Percentiles rank a stretch among this genome's conserved stretches.
Conservation (phyloP, 2,329 filamentous ascomycete genomes). For the Sclerotinia glacialis region DNA sequence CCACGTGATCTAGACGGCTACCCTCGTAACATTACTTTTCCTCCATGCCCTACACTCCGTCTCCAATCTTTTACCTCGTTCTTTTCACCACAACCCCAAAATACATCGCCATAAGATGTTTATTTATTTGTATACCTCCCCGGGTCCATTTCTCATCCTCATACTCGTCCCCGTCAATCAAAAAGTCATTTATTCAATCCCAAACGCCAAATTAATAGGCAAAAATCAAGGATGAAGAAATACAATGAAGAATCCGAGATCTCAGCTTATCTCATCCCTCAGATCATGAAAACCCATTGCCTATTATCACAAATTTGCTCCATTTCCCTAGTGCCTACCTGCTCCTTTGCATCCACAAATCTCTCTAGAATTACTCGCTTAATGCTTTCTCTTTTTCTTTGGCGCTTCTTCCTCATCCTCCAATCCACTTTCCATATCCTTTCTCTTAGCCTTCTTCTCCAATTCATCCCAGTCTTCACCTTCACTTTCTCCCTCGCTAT, state of each 20-base stretch:
- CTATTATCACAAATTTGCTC: neutral
- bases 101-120: neutral
- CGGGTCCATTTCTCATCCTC: too few relatives aligned
- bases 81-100: too few relatives aligned
- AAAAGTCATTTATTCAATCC: neutral
- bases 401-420: conserved; percentile 76
- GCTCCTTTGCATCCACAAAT: too few relatives aligned
- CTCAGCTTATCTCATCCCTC: neutral
- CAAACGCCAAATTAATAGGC: neutral
- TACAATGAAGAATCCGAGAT: conserved; percentile 2
- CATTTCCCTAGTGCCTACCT: neutral
- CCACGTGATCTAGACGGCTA: too few relatives aligned
- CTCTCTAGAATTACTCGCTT: conserved; percentile 8
- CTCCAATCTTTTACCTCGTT: too few relatives aligned
- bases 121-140: too few relatives aligned
- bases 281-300: neutral
- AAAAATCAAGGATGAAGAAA: neutral
- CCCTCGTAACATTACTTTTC: too few relatives aligned
- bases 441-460: conserved; percentile 85
- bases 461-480: conserved; percentile 94
- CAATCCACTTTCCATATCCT: conserved; percentile 61
- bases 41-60: too few relatives aligned
- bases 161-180: neutral
- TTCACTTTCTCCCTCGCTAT: conserved; percentile 68
- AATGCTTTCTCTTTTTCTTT: conserved; percentile 66